Base-by-base conservation (phyloP, 2,329 filamentous ascomycete genomes). In the Parastagonospora nodorum region DNA sequence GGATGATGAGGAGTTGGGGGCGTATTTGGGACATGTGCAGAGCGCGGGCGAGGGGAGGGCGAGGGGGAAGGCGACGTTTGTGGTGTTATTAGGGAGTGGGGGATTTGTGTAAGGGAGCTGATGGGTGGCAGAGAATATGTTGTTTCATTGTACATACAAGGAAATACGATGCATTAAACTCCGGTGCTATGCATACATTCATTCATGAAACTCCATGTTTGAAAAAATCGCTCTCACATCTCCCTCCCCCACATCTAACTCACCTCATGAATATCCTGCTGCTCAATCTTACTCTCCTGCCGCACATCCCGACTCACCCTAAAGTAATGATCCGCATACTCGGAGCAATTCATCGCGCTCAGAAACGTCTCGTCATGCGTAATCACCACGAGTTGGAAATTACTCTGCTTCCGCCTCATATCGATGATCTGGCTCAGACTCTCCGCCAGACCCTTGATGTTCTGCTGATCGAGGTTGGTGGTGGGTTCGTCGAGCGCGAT, bases 311-410 rank as follows among this genome's bases (percentile, higher is more conserved):
- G 82, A 55, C 84, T 88, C 9, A 99, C 89, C 4, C 92, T 85
- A 76, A 89, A 97, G 72, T 97, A 99, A 58, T 88, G 86, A 74
- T 97, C 94, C 58, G 88, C 90, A 69, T 96, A 97, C 61, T 99
- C 93, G 19, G 86, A 88, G 72, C 92, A 96, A 61, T 92, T 87
- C 94, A 99, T 99, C 68, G 92, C 86, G 47, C 88, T 84, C 68
- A 99, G 71, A 67, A 99, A 99, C 67, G 96, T 91, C 77, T 97
- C 95, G 76, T 99, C 94, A 80, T 99, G 94, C 4, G 94, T 99
- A 73, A 99, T 99, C 67, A 99, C 90, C 68, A 99, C 94, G 48
- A 99, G 84, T 79, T 99, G 95, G 75, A 99, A 97, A 73, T 99
- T 99, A 48, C 86, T 84, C 80, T 99, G 94, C 55, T 88, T 85